A percentile compares a stretch with the other conserved stretches of the same genome.
These are phyloP conservation scores for Boletus sp. DNA, from an alignment of 1,284 basidiomycete species.

Conservation along the genomic window DNA sequence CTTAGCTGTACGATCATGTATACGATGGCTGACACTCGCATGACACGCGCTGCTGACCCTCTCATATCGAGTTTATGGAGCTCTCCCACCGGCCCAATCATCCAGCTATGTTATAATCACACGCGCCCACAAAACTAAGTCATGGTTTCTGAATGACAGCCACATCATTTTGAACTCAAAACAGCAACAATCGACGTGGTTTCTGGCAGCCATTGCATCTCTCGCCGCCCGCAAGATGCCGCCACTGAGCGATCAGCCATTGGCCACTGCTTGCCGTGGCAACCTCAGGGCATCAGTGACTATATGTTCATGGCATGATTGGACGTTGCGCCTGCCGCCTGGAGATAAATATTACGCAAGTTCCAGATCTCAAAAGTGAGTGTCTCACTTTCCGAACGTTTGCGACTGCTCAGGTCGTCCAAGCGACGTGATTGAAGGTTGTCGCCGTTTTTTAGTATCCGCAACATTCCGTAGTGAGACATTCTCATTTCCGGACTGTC, in stretches of 20 bases:
- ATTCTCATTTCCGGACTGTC: slow-evolving; percentile 10
- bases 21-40: too few relatives aligned
- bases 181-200: neutral
- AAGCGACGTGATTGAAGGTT: too few relatives aligned
- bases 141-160: neutral
- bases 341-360: slow-evolving; percentile 14
- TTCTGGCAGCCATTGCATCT: neutral
- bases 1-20: too few relatives aligned
- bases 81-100: too few relatives aligned
- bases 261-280: neutral
- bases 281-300: slow-evolving; percentile 1
- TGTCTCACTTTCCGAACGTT: slow-evolving; percentile 19
- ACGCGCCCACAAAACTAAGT: slow-evolving; percentile 1
- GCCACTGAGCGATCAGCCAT: neutral
- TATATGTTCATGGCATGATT: neutral
- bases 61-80: too few relatives aligned
- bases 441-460: neutral
- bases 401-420: neutral
- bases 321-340: neutral
- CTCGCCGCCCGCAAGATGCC: neutral
- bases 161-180: slow-evolving; percentile 8
- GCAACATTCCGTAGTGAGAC: slow-evolving; percentile 17
- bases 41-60: neutral
- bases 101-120: neutral
- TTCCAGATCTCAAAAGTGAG: slow-evolving; percentile 3